Evolutionary conservation across 129 eudicot species (phyloP), one percentile per base, ranked within the genome.

Genomic region (Tanacetum coccineum): DNA sequence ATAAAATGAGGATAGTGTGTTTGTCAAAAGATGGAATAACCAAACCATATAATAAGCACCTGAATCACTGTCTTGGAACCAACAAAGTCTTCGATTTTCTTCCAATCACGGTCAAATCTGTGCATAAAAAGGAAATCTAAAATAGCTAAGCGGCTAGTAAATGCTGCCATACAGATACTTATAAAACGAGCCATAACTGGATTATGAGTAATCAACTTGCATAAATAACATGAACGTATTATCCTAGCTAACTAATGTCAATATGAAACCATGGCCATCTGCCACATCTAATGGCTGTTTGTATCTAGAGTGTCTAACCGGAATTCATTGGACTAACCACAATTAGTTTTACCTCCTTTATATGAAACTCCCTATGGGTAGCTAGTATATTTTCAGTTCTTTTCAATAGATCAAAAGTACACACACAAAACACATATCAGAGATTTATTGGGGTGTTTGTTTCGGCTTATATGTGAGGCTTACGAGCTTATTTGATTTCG

Each of bases 91-190:
- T 92, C 96, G 12, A 92, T 92, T 75, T 92, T 92, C 95, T 92
- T 92, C 98, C 98, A 92, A 70, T 92, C 96, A 59, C 98, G 98
- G 78, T 92, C 98, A 82, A 92, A 92, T 82, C 98, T 92, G 83
- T 40, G 64, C 44, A 68, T 17, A 30, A 36, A 68, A 36, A n/a
- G 25, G 15, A 74, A 66, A 66, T 65, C 20, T 20, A 36, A 9
- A 36, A 51, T 9, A 42, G 28, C 56, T 39, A 39, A 54, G 42
- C 13, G 13, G 21, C 53, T 55, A 56, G 65, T 54, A 70, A 26
- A 46, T 45, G 69, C 40, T 52, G 39, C 51, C 62, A 67, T 51
- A 67, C 62, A 67, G 3, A 52, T 32, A 53, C 62, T 15, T 19
- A 5, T 36, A 68, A 53, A 39, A 39, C 45, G 42, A 39, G 44